Evolutionary conservation across 2,329 filamentous ascomycete genomes (phyloP), one percentile per base, ranked within the genome.

Genomic region (Colletotrichum limetticola): DNA sequence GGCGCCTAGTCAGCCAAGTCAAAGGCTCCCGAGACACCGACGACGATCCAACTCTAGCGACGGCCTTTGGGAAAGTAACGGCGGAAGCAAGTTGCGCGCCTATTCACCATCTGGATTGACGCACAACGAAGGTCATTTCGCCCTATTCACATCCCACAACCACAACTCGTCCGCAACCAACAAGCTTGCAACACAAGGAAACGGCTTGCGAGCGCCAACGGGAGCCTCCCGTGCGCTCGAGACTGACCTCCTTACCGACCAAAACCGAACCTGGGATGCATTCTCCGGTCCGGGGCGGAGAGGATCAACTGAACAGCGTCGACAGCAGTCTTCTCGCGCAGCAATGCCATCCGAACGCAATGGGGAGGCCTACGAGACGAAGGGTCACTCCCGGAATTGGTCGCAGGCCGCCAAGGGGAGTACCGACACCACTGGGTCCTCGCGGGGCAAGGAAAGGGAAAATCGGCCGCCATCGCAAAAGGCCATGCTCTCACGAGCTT

Each of bases 401-500:
- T 86, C 87, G 14, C 82, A 83, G 52, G 80, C 82, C 4, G 78
- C 81, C n/a, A 87, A 85, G 74, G 82, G 83, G 46, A 87, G 85
- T 76, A 78, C 79, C 24, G 86, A 87, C 66, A 84, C 84, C 6
- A 82, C 80, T 8, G 82, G 81, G 46, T 81, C 81, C 4, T 78
- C 78, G 26, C 81, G 79, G 53, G 81, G 80, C 42, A 76, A 78
- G 58, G 78, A 83, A 26, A 83, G 84, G 46, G 63, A 74, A 1
- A 75, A 66, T 61, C 87, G 87, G 74, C 84, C 84, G n/a, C 90
- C 90, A 16, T 95, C 93, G 1, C 93, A 98, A 81, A 98, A 98
- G 85, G 94, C 92, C 12, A 98, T 98, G 95, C 88, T 99, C 46
- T 98, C 96, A n/a, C 94, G 94, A 77, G 97, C 97, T 0, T 86